Conservation (phyloP, 2,329 filamentous ascomycete species). For the Penicillium sp. region DNA sequence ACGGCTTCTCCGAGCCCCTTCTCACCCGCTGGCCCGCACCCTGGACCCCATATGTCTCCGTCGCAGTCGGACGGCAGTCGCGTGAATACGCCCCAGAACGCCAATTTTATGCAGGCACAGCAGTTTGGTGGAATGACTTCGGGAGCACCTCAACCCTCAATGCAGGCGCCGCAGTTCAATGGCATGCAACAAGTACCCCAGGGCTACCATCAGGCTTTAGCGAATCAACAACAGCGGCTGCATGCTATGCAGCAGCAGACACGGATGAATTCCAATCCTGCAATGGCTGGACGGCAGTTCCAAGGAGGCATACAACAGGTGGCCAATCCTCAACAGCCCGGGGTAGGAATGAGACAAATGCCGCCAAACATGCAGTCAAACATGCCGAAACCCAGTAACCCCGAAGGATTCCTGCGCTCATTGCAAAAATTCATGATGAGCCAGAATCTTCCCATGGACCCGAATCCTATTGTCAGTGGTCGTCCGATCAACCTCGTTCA, state of each 20-base stretch:
- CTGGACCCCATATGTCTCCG: constrained; percentile 67
- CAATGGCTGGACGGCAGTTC: constrained; percentile 35
- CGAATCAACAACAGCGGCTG: constrained; percentile 67
- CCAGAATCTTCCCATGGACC: constrained; percentile 70
- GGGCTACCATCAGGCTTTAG: constrained; percentile 58
- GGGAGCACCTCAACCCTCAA: constrained; percentile 39
- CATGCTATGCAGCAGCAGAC: constrained; percentile 84
- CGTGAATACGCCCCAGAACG: constrained; percentile 68
- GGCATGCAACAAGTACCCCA: constrained; percentile 44
- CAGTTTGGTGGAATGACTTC: constrained; percentile 45
- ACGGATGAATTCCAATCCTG: constrained; percentile 51
- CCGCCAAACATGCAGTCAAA: constrained; percentile 47
- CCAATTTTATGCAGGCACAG: constrained; percentile 60
- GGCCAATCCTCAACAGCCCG: constrained; percentile 41
- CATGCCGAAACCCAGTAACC: constrained; percentile 44
- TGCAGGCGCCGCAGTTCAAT: constrained; percentile 49
- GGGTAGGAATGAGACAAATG: constrained; percentile 51
- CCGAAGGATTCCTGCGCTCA: constrained; percentile 72
- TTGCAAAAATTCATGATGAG: constrained; percentile 74
- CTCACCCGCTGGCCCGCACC: constrained; percentile 69
- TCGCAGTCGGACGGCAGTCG: constrained; percentile 68
- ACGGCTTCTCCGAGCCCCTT: constrained; percentile 92
- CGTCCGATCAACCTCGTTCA: constrained; percentile 71
- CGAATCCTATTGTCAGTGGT: constrained; percentile 70
- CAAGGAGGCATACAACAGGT: constrained; percentile 39